These are phyloP conservation scores for Leccinum variicolor DNA, from an alignment of 768 basidiomycete species.

Conservation along the genomic window DNA sequence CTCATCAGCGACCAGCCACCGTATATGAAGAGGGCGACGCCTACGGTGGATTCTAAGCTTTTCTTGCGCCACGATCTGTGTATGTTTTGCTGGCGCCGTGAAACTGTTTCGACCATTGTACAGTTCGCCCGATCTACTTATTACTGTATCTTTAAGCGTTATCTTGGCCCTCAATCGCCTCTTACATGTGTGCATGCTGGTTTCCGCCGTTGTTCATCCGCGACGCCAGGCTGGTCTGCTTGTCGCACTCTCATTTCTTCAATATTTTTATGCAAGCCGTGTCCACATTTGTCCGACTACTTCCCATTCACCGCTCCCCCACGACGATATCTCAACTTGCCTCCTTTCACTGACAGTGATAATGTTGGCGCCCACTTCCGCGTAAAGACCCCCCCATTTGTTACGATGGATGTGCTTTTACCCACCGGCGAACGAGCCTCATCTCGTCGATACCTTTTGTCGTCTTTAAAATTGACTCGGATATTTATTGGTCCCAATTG, in stretches of 20 bases:
- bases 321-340: neutral
- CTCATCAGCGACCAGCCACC: conserved; percentile 42
- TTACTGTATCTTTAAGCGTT: conserved; percentile 18
- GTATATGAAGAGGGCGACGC: conserved; percentile 64
- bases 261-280: neutral
- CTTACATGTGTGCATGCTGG: conserved; percentile 18
- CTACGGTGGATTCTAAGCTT: conserved; percentile 60
- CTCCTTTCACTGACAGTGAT: neutral
- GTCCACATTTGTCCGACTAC: conserved; percentile 12
- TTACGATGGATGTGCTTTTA: conserved; percentile 22
- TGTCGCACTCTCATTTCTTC: conserved; percentile 10
- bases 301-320: neutral
- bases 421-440: conserved; percentile 35
- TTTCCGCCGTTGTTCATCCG: conserved; percentile 20
- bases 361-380: conserved; percentile 2
- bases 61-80: neutral
- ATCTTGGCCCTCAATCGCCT: neutral
- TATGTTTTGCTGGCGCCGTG: conserved; percentile 11
- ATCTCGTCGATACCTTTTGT: conserved; percentile 32
- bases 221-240: conserved; percentile 28
- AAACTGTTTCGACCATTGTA: conserved; percentile 17
- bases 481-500: neutral
- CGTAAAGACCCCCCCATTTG: conserved; percentile 16
- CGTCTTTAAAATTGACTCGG: neutral
- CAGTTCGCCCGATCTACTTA: conserved; percentile 16